Evolutionary conservation across 257 asterid genomes (phyloP).

Genomic region (Echites panduratus): DNA sequence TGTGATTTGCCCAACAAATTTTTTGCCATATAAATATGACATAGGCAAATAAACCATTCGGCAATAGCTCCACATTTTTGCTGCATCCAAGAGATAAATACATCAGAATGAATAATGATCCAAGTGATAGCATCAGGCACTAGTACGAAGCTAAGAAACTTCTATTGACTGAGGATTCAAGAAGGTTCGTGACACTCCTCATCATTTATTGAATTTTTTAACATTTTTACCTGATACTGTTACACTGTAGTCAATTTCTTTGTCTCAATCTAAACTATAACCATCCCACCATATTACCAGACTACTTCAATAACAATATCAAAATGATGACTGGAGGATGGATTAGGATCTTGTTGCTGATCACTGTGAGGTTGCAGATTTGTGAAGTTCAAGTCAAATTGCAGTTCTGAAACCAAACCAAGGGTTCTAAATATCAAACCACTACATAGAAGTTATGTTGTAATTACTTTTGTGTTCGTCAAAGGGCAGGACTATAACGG

Average conservation of each 20-base stretch:
- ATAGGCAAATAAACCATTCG: constrained; percentile 35
- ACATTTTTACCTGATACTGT: too few relatives aligned
- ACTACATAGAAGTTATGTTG: too few relatives aligned
- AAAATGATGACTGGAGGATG: too few relatives aligned
- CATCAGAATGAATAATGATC: background rate
- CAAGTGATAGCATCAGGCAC: background rate
- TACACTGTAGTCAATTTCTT: background rate
- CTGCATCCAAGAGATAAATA: constrained; percentile 12
- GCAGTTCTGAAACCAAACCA: too few relatives aligned
- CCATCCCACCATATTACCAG: background rate
- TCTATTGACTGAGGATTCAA: background rate
- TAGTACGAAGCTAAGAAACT: background rate
- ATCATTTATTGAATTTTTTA: background rate
- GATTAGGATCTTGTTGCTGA: too few relatives aligned
- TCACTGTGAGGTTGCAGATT: too few relatives aligned
- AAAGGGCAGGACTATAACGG: too few relatives aligned
- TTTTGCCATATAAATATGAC: constrained; percentile 38
- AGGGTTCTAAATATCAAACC: too few relatives aligned
- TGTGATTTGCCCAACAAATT: constrained; percentile 33
- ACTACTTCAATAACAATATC: background rate
- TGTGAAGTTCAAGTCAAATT: too few relatives aligned
- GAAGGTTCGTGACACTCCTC: background rate
- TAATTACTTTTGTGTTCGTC: too few relatives aligned
- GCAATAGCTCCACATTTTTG: constrained; percentile 33
- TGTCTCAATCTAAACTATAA: background rate